Base-by-base conservation (phyloP, 345 rosid genomes). In the Melastoma malabathricum region DNA sequence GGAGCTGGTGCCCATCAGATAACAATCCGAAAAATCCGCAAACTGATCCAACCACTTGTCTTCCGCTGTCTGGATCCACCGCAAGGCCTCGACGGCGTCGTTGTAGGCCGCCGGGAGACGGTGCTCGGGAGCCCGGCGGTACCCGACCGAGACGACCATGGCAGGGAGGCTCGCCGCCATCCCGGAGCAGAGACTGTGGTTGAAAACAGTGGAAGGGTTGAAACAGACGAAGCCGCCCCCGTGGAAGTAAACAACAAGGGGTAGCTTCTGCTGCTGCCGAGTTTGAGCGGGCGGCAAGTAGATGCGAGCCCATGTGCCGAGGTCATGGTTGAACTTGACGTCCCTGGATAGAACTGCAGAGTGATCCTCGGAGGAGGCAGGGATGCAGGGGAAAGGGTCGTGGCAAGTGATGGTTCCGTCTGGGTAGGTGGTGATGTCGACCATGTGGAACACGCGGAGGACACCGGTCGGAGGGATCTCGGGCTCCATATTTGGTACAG, bases 201-300 rank as follows among this genome's bases (percentile, higher is more conserved):
- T 3, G 1, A 22, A 0, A 15, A 44, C 3, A 12, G 31, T 23
- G 2, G 58, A 19, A 4, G 64, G 65, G 1, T 56, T 44, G 49
- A 27, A 53, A 6, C 48, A 15, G 16, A 64, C 31, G 19, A 69
- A 75, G 0, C 74, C 69, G 1, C 75, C 81, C 9, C 59, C 70
- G 17, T 75, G 81, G 44, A 63, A 58, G 47, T 68, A 64, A 27
- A 75, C 18, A 3, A 72, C 10, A 16, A 75, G 56, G 10, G 81
- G 72, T 5, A 72, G 64, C 39, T 71, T 66, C 9, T 55, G 67
- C 13, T 55, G 38, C 0, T 62, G 52, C 19, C 43, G 10, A 3
- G 49, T 47, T 19, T 52, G 44, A 13, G 46, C 18, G 54, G 29
- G 49, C 16, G 68, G 68, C 53, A 43, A 0, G 60, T 15, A 59